These are phyloP conservation scores for Ormosia semicastrata DNA, from an alignment of 306 rosid species.

Conservation along the genomic window DNA sequence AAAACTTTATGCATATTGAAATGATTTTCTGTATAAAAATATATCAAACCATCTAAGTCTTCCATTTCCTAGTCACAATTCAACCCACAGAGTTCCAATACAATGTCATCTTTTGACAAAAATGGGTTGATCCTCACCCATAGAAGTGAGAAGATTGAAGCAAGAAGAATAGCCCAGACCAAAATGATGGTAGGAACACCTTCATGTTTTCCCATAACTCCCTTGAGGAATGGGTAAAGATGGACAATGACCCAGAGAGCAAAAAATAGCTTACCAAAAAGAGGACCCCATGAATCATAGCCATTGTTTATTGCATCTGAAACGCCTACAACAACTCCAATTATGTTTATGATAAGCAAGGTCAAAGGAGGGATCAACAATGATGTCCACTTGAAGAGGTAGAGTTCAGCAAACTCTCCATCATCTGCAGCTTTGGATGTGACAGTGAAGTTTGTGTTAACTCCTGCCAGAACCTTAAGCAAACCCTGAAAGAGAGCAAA, in stretches of 20 bases:
- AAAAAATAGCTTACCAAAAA: conserved; percentile 76
- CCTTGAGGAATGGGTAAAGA: conserved; percentile 96
- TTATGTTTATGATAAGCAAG: conserved; percentile 72
- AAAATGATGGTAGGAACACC: conserved; percentile 81
- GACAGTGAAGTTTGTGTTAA: conserved; percentile 84
- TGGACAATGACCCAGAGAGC: conserved; percentile 94
- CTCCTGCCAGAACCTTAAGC: conserved; percentile 93
- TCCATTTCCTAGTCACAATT: conserved; percentile 59
- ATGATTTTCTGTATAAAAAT: conserved; percentile 16
- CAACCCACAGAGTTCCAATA: conserved; percentile 81
- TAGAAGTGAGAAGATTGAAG: conserved; percentile 73
- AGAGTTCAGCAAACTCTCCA: conserved; percentile 84
- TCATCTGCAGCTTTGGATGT: conserved; percentile 91
- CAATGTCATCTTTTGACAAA: conserved; percentile 54
- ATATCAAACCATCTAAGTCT: conserved; percentile 29
- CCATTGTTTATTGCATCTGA: conserved; percentile 94
- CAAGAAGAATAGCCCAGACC: conserved; percentile 86
- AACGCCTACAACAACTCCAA: conserved; percentile 79
- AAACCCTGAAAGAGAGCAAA: conserved; percentile 88
- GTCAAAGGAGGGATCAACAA: conserved; percentile 79
- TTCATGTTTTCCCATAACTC: conserved; percentile 84
- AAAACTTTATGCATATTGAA: conserved; percentile 29
- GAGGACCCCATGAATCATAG: conserved; percentile 95
- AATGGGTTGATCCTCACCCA: conserved; percentile 96
- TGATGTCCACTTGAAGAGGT: conserved; percentile 93